Base-by-base conservation (phyloP, 2,329 filamentous ascomycete species). In the Botryotinia globosa region DNA sequence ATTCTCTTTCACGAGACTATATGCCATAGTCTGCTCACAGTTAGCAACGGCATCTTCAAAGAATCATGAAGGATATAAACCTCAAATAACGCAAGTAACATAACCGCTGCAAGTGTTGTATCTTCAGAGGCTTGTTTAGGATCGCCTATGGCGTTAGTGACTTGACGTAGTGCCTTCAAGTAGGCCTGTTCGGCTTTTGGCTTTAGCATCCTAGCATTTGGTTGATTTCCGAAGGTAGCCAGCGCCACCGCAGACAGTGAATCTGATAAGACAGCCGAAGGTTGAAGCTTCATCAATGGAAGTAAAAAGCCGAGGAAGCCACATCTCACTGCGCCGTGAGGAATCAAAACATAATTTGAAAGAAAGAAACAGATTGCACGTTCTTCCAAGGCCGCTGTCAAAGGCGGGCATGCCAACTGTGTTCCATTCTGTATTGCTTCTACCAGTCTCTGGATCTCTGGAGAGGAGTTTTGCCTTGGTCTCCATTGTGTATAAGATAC, bases 331-430 rank as follows among this genome's bases (percentile, higher is more conserved):
- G 25, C 18, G 5, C 70, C 70, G n/a, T 68, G 70, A 32, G 63
- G 63, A n/a, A 68, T 59, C 25, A 72, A 59, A 48, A 72, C 70
- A n/a, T 72, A 72, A n/a, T 72, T 72, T 9, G 70, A 44, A 51
- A 72, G 54, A 25, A 72, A 68, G 42, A 72, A 72, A 39, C 70
- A 68, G 34, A 72, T 61, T 44, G 70, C 70, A 34, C 70, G 70
- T 48, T 72, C 70, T 45, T 72, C 70, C 25, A 72, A 48, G 39
- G 70, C 51, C 18, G 70, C 70, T 20, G 63, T 72, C 32, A 68
- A 68, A 14, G 63, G 63, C n/a, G 51, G 54, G 12, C 39, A 48
- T 34, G 67, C 32, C 10, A 54, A 51, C 14, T 68, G 63, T 22
- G 29, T 67, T 72, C 63, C 63, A 18, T 29, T 59, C 22, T 68